These are phyloP conservation scores for Trichoderma breve DNA, from an alignment of 2,329 filamentous ascomycete species.

Conservation along the genomic window DNA sequence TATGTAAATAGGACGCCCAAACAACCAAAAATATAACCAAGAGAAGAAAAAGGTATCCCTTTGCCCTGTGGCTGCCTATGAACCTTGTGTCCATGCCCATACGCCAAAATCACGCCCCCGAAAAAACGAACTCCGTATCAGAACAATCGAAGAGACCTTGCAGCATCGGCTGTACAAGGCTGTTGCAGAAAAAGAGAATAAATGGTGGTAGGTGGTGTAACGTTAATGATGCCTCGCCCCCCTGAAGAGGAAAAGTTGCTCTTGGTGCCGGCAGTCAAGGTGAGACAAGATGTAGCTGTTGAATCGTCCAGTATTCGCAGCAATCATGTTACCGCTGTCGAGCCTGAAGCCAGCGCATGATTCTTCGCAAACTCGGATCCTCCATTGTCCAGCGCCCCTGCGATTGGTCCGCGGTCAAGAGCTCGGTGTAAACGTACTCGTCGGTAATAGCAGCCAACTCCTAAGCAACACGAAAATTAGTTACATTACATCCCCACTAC, in stretches of 20 bases:
- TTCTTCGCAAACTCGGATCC: constrained; percentile 56
- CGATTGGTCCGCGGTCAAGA: constrained; percentile 51
- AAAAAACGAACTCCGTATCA: neutral
- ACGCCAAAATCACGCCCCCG: constrained; percentile 3
- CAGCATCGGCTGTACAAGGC: constrained; percentile 1
- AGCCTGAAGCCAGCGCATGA: constrained; percentile 57
- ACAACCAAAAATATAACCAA: neutral
- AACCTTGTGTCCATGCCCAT: constrained; percentile 13
- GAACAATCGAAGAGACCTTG: neutral
- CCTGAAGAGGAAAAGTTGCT: neutral
- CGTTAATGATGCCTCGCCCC: neutral
- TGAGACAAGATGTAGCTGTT: neutral
- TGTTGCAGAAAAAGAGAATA: neutral
- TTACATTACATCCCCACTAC: neutral
- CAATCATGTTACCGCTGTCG: constrained; percentile 25
- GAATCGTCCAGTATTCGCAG: neutral
- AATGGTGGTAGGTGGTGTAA: neutral
- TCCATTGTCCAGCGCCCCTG: constrained; percentile 63
- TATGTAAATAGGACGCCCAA: neutral
- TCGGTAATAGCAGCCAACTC: constrained; percentile 59
- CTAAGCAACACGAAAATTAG: constrained; percentile 33
- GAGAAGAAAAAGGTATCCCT: constrained; percentile 13
- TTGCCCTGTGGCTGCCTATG: constrained; percentile 5
- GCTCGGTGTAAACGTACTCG: constrained; percentile 55
- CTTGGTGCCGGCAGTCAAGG: neutral